Evolutionary conservation across 257 asterid genomes (phyloP).

Genomic region (Scutellaria galericulata): DNA sequence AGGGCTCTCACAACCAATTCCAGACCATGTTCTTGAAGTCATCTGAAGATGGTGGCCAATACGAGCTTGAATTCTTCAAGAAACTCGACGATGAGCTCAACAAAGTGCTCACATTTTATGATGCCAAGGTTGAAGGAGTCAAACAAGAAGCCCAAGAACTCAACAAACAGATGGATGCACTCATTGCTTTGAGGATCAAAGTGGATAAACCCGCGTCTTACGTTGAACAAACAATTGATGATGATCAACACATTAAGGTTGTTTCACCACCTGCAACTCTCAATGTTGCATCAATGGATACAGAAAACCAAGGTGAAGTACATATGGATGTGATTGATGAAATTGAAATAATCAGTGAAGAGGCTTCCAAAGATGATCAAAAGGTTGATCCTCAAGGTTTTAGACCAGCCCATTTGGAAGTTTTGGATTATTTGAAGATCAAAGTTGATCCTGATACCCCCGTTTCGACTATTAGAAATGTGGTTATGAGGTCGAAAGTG

Average conservation of each 20-base stretch:
- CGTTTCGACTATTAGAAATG: conserved; percentile 53
- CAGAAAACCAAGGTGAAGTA: neutral
- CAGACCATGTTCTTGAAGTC: conserved; percentile 53
- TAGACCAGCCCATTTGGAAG: conserved; percentile 47
- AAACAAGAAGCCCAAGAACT: conserved; percentile 52
- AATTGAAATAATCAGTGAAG: conserved; percentile 42
- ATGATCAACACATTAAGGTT: too few species aligned
- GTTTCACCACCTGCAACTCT: too few species aligned
- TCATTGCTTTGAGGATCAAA: conserved; percentile 64
- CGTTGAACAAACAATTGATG: neutral
- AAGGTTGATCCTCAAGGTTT: conserved; percentile 11
- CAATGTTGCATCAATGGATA: too few species aligned
- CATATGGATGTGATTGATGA: conserved; percentile 59
- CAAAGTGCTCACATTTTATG: conserved; percentile 59
- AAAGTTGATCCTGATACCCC: conserved; percentile 68
- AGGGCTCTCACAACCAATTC: conserved; percentile 32
- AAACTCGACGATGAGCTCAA: conserved; percentile 68
- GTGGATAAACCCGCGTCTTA: conserved; percentile 49
- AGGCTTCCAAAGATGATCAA: conserved; percentile 27
- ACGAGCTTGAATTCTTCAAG: conserved; percentile 54
- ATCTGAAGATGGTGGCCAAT: conserved; percentile 54
- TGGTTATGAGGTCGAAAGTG: conserved; percentile 43
- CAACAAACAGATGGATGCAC: conserved; percentile 74
- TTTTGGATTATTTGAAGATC: conserved; percentile 59
- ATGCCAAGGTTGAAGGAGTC: conserved; percentile 48